A percentile compares a stretch with the other conserved stretches of the same genome.
Evolutionary conservation across 805 yeast species (phyloP).

Genomic region (Tetrapisispora arboricola): DNA sequence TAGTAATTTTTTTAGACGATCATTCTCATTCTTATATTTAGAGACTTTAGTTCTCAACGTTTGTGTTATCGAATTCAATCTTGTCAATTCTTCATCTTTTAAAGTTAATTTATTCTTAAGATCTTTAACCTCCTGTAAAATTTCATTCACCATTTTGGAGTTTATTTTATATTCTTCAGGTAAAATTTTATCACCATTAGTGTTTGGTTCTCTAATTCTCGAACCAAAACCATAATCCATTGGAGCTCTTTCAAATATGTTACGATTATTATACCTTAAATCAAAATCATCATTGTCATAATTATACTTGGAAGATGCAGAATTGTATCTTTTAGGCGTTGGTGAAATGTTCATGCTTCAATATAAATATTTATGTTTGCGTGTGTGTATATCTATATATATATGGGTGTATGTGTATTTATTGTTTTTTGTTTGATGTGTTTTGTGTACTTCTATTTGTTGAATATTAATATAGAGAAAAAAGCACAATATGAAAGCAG

Average conservation of each 20-base stretch:
- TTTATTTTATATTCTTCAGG: conserved; percentile 30
- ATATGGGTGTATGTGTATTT: not conserved
- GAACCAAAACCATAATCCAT: not conserved
- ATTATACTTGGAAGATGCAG: conserved; percentile 2
- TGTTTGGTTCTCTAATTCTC: not conserved
- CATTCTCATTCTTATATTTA: conserved; percentile 21
- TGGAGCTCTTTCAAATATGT: not conserved
- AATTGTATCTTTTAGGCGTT: conserved; percentile 22
- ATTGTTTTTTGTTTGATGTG: not conserved
- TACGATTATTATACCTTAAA: not conserved
- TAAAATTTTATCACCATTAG: conserved; percentile 14
- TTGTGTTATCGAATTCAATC: conserved; percentile 26
- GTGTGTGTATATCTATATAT: too few relatives aligned
- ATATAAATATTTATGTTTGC: too few relatives aligned
- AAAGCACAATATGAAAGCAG: too few relatives aligned
- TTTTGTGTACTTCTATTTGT: too few relatives aligned
- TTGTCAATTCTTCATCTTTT: conserved; percentile 18
- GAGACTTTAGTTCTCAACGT: conserved; percentile 28
- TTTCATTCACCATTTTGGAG: conserved; percentile 31
- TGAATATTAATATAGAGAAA: too few relatives aligned
- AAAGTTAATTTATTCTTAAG: conserved; percentile 26
- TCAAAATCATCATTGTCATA: not conserved
- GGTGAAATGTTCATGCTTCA: conserved; percentile 23
- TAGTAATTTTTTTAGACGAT: conserved; percentile 1
- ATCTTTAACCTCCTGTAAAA: conserved; percentile 30